Conservation (phyloP, 1,284 basidiomycete genomes). For the Trichosporon sp. region DNA sequence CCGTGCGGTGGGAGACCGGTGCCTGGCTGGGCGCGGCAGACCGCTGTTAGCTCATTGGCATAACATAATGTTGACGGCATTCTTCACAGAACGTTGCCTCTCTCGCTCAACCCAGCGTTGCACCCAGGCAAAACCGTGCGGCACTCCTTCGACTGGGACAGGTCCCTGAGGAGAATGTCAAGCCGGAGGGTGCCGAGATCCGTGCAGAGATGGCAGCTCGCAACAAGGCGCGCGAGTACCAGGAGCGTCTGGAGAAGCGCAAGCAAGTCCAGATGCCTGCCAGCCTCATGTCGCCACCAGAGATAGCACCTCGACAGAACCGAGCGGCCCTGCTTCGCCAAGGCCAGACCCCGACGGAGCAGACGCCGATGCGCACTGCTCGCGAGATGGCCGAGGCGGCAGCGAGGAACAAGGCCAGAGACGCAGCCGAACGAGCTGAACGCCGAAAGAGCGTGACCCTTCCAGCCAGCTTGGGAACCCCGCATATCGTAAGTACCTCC, state of each 20-base stretch:
- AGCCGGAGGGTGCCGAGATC: not conserved
- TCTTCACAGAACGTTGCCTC: slow-evolving; percentile 29
- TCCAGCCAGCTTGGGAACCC: slow-evolving; percentile 26
- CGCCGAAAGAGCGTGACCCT: slow-evolving; percentile 31
- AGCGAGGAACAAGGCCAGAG: slow-evolving; percentile 29
- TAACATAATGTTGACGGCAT: slow-evolving; percentile 4
- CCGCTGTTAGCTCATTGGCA: not conserved
- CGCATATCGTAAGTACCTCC: slow-evolving; percentile 6
- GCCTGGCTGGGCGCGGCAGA: not conserved
- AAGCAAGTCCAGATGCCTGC: slow-evolving; percentile 29
- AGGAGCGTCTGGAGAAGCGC: slow-evolving; percentile 29
- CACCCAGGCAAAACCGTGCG: slow-evolving; percentile 29
- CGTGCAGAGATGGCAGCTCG: not conserved
- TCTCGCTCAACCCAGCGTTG: slow-evolving; percentile 28
- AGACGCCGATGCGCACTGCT: slow-evolving; percentile 1
- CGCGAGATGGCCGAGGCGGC: slow-evolving; percentile 26
- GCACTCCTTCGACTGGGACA: slow-evolving; percentile 26
- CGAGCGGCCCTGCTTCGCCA: slow-evolving; percentile 19
- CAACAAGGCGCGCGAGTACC: slow-evolving; percentile 27
- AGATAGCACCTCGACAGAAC: slow-evolving; percentile 16
- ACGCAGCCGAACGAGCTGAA: slow-evolving; percentile 28
- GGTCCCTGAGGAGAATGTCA: slow-evolving; percentile 5
- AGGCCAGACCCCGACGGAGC: slow-evolving; percentile 5
- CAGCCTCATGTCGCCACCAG: slow-evolving; percentile 19
- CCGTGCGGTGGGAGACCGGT: not conserved